A percentile compares a stretch with the other conserved stretches of the same genome.
These are phyloP conservation scores for Xylariales sp. DNA, from an alignment of 2,329 filamentous ascomycete species.

Conservation along the genomic window DNA sequence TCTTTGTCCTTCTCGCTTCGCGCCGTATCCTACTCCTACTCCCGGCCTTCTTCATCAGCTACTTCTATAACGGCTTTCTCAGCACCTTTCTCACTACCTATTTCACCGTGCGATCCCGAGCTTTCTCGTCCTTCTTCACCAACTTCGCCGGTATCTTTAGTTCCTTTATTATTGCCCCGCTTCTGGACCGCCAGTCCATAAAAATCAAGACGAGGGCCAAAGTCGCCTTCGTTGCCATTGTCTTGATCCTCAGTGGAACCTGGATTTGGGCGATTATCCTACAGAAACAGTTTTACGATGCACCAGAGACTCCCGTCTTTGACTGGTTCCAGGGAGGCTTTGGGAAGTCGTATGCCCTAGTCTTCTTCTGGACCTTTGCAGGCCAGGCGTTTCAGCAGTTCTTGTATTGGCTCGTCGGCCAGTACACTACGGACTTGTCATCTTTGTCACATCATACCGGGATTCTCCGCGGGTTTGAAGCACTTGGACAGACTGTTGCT, in stretches of 20 bases:
- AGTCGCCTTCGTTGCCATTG: conserved; percentile 21
- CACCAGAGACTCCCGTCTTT: conserved; percentile 20
- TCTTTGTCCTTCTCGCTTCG: conserved; percentile 18
- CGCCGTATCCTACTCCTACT: conserved; percentile 26
- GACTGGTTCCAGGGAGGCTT: conserved; percentile 27
- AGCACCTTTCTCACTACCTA: conserved; percentile 27
- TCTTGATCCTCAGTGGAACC: conserved; percentile 23
- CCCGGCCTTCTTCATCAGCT: conserved; percentile 30
- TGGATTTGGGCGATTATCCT: conserved; percentile 27
- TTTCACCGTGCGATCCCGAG: conserved; percentile 28
- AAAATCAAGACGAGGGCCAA: conserved; percentile 23
- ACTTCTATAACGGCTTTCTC: conserved; percentile 29
- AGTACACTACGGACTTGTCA: conserved; percentile 26
- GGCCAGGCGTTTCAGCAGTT: conserved; percentile 29
- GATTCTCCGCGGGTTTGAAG: conserved; percentile 26
- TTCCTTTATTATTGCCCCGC: conserved; percentile 25
- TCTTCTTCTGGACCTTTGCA: conserved; percentile 25
- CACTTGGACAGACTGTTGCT: conserved; percentile 27
- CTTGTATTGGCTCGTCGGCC: conserved; percentile 28
- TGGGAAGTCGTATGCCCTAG: conserved; percentile 22
- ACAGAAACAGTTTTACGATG: conserved; percentile 26
- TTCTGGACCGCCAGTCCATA: conserved; percentile 26
- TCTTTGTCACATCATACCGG: conserved; percentile 27
- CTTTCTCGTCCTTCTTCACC: conserved; percentile 30
- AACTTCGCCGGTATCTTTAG: conserved; percentile 28